Percentiles rank a stretch among this genome's conserved stretches.
Conservation (phyloP, 345 rosid species). For the Noccaea bulbosa region DNA sequence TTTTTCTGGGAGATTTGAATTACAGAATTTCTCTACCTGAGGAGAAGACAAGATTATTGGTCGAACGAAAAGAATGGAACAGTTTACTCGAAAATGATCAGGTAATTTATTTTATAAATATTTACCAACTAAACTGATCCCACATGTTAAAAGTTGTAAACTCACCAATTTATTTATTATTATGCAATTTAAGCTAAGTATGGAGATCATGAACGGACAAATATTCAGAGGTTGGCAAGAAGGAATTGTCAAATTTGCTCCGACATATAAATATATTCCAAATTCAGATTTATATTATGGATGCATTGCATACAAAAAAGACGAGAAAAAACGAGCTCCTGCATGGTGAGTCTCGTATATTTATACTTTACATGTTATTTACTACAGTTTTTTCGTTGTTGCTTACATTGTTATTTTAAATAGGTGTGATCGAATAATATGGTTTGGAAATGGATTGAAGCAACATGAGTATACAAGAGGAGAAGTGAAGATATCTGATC, state of each 20-base stretch:
- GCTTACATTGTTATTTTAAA: neutral
- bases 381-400: neutral
- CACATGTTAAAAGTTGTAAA: slow-evolving; percentile 2
- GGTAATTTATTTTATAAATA: slow-evolving; percentile 43
- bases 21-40: slow-evolving; percentile 78
- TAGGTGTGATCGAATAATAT: slow-evolving; percentile 83
- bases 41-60: slow-evolving; percentile 57
- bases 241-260: slow-evolving; percentile 66
- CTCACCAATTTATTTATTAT: neutral
- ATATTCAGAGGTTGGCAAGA: slow-evolving; percentile 70
- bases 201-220: slow-evolving; percentile 63
- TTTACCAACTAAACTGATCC: neutral
- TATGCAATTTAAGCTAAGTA: slow-evolving; percentile 55
- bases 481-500: slow-evolving; percentile 75
- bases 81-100: slow-evolving; percentile 67
- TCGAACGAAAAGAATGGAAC: slow-evolving; percentile 63
- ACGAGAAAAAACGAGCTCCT: slow-evolving; percentile 72
- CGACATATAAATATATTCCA: slow-evolving; percentile 74
- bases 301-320: slow-evolving; percentile 50
- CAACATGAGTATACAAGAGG: slow-evolving; percentile 66
- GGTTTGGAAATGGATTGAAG: slow-evolving; percentile 67
- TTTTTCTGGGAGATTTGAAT: slow-evolving; percentile 81
- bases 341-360: slow-evolving; percentile 57
- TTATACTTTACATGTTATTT: neutral
- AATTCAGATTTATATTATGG: slow-evolving; percentile 72